Evolutionary conservation across 306 rosid species (phyloP), one percentile per base, ranked within the genome.

Genomic region (Carpinus fangiana): DNA sequence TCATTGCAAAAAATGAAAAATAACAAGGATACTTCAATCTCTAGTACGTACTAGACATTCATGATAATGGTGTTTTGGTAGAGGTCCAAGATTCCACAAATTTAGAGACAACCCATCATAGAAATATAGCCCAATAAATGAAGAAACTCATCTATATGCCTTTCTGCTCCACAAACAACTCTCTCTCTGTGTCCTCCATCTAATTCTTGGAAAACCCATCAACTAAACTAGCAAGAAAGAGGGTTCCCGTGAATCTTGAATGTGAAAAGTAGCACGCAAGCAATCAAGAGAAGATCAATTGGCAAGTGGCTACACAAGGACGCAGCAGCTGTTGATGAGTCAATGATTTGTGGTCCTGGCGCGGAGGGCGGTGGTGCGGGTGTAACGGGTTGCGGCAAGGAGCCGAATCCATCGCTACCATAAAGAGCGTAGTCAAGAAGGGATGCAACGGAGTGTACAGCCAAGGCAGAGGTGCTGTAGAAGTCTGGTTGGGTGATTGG

Each of bases 341-440:
- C 75, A 2, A 20, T 36, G 14, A 74, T 31, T 47, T 34, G 54
- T 47, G 71, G 64, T 0, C 14, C 61, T 12, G 81, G 83, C 20
- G 48, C 36, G 53, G 72, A 80, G 0, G 83, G 83, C 12, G 50
- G n/a, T 57, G 64, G 47, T 10, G 45, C n/a, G 1, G 43, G 70
- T 17, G 46, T 47, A 20, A 18, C 12, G 47, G 65, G 17, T 23
- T 62, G 34, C 6, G 82, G 78, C 45, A 64, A 11, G 16, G 38
- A 41, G 48, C 52, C 12, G 0, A 71, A 28, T 7, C 80, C 84
- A 14, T 85, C 80, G 8, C 41, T 4, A 4, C 89, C 89, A 34
- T 55, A 84, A 51, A 76, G 53, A 1, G 90, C 73, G 86, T 88
- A 91, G 28, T 93, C 84, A 8, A 93, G 91, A 21, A 93, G 9